Base-by-base conservation (phyloP, 2,329 filamentous ascomycete genomes). In the Ophiostoma sp. region DNA sequence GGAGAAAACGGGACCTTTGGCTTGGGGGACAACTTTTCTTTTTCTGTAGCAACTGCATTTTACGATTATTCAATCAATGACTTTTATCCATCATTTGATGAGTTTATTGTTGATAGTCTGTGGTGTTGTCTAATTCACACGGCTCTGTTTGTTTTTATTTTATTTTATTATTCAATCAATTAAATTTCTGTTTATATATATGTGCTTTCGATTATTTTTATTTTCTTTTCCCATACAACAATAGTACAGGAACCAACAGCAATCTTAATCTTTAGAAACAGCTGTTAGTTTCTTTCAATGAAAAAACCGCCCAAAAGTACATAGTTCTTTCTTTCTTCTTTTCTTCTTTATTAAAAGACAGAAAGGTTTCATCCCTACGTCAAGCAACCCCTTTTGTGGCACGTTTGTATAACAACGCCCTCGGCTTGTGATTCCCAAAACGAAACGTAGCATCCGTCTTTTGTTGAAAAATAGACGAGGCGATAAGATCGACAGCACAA, bases 1-100 rank as follows among this genome's bases (percentile, higher is more conserved):
- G 63, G 63, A 8, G 63, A 66, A 42, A 48, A 66, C 63, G 63
- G 63, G 3, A 66, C 63, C 63, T 48, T 48, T 66, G 63, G 22
- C 3, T 66, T 28, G 63, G 25, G 42, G 63, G 12, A 48, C 12
- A 19, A 17, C 28, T 19, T 36, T 36, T 36, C 28, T 15, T 19
- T 28, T 28, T 17, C 17, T n/a, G 57, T 39, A 25, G 31, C 33
- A 63, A 66, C 15, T 66, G 22, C 22, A 17, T 19, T 28, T 28
- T 45, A 66, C n/a, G 15, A 28, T 45, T 7, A 17, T 45, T 45
- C 4, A 45, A 19, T 22, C 1, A n/a, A 64, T 39, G 19, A 42
- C n/a, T 42, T 42, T 48, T 48, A 48, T 48, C 15, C 15, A 19
- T 48, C 15, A 48, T 48, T 3, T 48, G 3, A 48, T 5, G 15